Evolutionary conservation across 2,329 filamentous ascomycete genomes (phyloP), one percentile per base, ranked within the genome.

Genomic region (Ceratocystis smalleyi): DNA sequence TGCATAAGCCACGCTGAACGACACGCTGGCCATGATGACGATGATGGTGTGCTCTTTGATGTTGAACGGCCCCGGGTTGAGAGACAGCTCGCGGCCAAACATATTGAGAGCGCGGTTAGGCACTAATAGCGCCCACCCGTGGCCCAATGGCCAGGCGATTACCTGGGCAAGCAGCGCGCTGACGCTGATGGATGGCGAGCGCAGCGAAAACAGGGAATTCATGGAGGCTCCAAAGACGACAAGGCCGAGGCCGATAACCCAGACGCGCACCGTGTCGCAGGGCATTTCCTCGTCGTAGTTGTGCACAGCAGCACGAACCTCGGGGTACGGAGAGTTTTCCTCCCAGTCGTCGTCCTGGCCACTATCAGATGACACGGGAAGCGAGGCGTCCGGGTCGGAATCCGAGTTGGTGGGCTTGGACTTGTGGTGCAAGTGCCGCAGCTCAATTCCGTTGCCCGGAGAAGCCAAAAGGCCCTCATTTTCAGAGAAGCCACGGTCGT

Each of bases 41-140:
- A 88, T 86, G 67, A 88, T 79, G 51, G 82, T 75, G 70, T 87
- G 85, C 70, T 88, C 85, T 72, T 88, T 88, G 71, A 85, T 78
- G 69, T 86, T 88, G 73, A 88, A 88, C 0, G 84, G 84, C 0
- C 83, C 83, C 0, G 84, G 83, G 64, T 87, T 87, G n/a, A 87
- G 73, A 24, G 77, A 78, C 77, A 80, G 84, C 22, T 69, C 74
- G 5, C 77, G 65, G 8, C 83, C 83, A 67, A 84, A 79, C 0
- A 78, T 79, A 22, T 69, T 76, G 64, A 83, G 78, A 43, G 76
- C 73, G 66, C 72, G 75, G 12, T 72, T 71, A 0, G 83, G 82
- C 71, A 85, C 74, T 43, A 81, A 72, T 59, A 73, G 75, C 15
- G 82, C 81, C 84, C 84, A 87, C 6, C 75, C 78, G 62, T 81